These are phyloP conservation scores for Lentinula sp. DNA, from an alignment of 768 basidiomycete species.

Conservation along the genomic window DNA sequence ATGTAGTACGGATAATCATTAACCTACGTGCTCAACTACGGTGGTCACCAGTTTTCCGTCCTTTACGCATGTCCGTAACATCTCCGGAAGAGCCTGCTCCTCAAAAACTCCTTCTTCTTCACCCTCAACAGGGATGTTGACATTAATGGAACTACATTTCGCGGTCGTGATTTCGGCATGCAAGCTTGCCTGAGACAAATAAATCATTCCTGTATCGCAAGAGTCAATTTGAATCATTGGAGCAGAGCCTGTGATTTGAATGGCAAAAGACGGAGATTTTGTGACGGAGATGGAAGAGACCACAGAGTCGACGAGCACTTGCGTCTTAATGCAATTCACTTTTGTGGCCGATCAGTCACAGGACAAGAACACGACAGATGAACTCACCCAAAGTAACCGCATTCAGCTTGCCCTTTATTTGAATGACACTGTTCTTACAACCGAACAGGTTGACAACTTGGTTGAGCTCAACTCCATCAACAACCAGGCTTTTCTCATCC, in stretches of 20 bases:
- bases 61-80: constrained; percentile 81
- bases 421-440: constrained; percentile 80
- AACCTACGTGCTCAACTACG: constrained; percentile 83
- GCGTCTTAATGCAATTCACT: constrained; percentile 89
- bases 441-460: constrained; percentile 87
- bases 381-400: constrained; percentile 76
- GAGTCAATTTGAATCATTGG: constrained; percentile 94
- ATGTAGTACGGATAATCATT: background rate
- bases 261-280: constrained; percentile 85
- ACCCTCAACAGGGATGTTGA: constrained; percentile 78
- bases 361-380: constrained; percentile 16
- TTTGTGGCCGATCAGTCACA: constrained; percentile 4
- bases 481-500: constrained; percentile 61
- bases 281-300: constrained; percentile 90
- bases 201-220: constrained; percentile 93
- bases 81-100: constrained; percentile 91
- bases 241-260: constrained; percentile 86
- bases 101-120: constrained; percentile 91
- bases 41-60: constrained; percentile 83
- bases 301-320: constrained; percentile 84
- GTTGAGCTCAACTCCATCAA: constrained; percentile 71
- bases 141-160: constrained; percentile 90
- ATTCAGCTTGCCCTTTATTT: constrained; percentile 92
- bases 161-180: constrained; percentile 83
- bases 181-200: constrained; percentile 79